A percentile compares a stretch with the other conserved stretches of the same genome.
phyloP scores from a whole-genome alignment of 371 early-diverging fungal genomes.

The Homolaphlyctis polyrhiza region DNA sequence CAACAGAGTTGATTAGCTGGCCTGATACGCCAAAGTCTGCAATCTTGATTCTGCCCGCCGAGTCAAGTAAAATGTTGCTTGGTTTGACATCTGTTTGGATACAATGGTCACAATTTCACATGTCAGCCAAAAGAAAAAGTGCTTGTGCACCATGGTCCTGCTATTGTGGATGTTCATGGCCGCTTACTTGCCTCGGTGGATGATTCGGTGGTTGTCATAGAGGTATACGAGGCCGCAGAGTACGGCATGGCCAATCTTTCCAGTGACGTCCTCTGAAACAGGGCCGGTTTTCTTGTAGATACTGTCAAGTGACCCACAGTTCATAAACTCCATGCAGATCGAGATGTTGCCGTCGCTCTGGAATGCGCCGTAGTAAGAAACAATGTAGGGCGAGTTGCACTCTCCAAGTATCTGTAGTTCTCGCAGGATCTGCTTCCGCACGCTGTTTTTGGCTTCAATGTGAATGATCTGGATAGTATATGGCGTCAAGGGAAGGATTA shows the following conservation, averaged over 20 bases:
- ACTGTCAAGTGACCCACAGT: slow-evolving; percentile 73
- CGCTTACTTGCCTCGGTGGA: slow-evolving; percentile 71
- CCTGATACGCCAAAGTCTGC: slow-evolving; percentile 95
- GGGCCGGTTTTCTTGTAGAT: slow-evolving; percentile 74
- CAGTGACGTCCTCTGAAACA: slow-evolving; percentile 69
- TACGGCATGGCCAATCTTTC: slow-evolving; percentile 69
- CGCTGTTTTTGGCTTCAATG: slow-evolving; percentile 47
- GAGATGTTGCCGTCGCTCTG: slow-evolving; percentile 83
- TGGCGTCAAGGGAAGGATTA: too few species aligned
- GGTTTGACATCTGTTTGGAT: slow-evolving; percentile 42
- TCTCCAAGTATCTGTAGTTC: slow-evolving; percentile 84
- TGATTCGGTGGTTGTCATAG: slow-evolving; percentile 77
- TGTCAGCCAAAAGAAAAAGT: neutral
- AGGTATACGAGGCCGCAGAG: slow-evolving; percentile 59
- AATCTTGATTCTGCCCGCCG: slow-evolving; percentile 84
- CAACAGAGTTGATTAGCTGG: slow-evolving; percentile 82
- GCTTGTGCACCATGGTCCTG: too few species aligned
- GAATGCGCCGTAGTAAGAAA: slow-evolving; percentile 91
- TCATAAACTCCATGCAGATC: slow-evolving; percentile 96
- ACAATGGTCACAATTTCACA: neutral
- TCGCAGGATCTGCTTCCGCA: slow-evolving; percentile 80
- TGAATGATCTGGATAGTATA: slow-evolving; percentile 77
- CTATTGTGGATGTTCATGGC: too few species aligned
- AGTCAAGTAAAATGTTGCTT: slow-evolving; percentile 45
- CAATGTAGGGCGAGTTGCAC: slow-evolving; percentile 89